Percentiles rank a stretch among this genome's conserved stretches.
Conservation (phyloP, 768 basidiomycete genomes). For the Tylopilus sp. region DNA sequence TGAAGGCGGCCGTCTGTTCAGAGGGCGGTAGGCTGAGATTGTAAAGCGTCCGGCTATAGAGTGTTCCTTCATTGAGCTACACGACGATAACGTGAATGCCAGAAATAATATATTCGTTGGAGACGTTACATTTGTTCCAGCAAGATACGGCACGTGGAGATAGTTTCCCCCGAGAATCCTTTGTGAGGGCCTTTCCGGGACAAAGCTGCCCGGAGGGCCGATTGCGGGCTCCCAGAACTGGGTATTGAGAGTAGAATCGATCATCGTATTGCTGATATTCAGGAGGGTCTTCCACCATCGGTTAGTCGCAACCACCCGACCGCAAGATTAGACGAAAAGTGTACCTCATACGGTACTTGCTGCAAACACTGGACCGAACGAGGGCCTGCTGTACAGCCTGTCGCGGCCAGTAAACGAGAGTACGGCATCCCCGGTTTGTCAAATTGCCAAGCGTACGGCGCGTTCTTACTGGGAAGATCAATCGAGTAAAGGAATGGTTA, state of each 20-base stretch:
- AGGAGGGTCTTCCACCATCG: slow-evolving; percentile 39
- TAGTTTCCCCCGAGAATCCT: slow-evolving; percentile 47
- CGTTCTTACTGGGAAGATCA: slow-evolving; percentile 43
- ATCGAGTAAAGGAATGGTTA: background rate
- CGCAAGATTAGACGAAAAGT: background rate
- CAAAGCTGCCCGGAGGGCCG: slow-evolving; percentile 49
- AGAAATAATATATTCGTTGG: background rate
- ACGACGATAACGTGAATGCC: background rate
- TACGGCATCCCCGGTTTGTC: slow-evolving; percentile 53
- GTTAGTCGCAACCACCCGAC: background rate
- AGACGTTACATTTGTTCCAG: slow-evolving; percentile 51
- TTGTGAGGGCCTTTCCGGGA: slow-evolving; percentile 43
- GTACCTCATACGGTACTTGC: slow-evolving; percentile 19
- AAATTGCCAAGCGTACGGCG: slow-evolving; percentile 42
- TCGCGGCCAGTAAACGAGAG: slow-evolving; percentile 40
- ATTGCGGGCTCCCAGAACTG: slow-evolving; percentile 59
- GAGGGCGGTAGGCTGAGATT: slow-evolving; percentile 38
- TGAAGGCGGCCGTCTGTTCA: slow-evolving; percentile 43
- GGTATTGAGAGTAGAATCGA: slow-evolving; percentile 40
- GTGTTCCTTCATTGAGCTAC: slow-evolving; percentile 18
- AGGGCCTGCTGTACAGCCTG: slow-evolving; percentile 42
- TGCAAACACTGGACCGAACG: slow-evolving; percentile 42
- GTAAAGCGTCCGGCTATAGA: slow-evolving; percentile 22
- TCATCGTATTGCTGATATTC: slow-evolving; percentile 46
- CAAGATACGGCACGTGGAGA: slow-evolving; percentile 50